These are phyloP conservation scores for Clitopilus hobsonii DNA, from an alignment of 768 basidiomycete genomes.

Conservation along the genomic window DNA sequence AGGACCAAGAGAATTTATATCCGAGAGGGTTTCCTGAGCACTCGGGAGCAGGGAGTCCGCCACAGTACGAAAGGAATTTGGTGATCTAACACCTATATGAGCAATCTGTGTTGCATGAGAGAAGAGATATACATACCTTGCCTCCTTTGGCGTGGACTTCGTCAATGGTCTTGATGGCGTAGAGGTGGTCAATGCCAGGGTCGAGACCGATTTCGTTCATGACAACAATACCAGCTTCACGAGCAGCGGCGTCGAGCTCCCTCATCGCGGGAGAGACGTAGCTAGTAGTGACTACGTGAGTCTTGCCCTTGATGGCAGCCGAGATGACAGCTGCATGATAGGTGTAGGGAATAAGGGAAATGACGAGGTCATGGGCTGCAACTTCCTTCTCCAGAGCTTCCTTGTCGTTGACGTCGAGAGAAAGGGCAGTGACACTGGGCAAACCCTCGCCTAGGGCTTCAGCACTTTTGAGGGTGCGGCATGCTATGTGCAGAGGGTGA, in stretches of 20 bases:
- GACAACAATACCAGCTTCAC: slow-evolving; percentile 87
- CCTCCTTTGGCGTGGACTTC: slow-evolving; percentile 95
- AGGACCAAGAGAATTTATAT: slow-evolving; percentile 99
- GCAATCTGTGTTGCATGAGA: slow-evolving; percentile 1
- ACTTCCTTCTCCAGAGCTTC: slow-evolving; percentile 75
- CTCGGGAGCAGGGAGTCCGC: slow-evolving; percentile 91
- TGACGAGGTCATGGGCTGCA: slow-evolving; percentile 86
- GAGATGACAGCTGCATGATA: slow-evolving; percentile 87
- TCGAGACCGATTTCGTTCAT: slow-evolving; percentile 98
- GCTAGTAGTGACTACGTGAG: slow-evolving; percentile 92
- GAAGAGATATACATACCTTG: slow-evolving; percentile 50
- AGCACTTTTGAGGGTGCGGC: slow-evolving; percentile 80
- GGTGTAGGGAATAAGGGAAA: slow-evolving; percentile 95
- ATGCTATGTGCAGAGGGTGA: slow-evolving; percentile 44
- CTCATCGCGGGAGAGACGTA: slow-evolving; percentile 92
- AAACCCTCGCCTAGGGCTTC: slow-evolving; percentile 64
- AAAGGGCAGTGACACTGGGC: slow-evolving; percentile 64
- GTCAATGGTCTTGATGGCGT: slow-evolving; percentile 89
- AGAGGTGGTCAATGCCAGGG: slow-evolving; percentile 91
- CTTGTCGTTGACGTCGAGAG: slow-evolving; percentile 75
- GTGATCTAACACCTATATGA: slow-evolving; percentile 52
- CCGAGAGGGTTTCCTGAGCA: slow-evolving; percentile 93
- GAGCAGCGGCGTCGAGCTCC: slow-evolving; percentile 74
- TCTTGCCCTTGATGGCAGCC: slow-evolving; percentile 85
- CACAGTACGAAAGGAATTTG: slow-evolving; percentile 91